phyloP scores from a whole-genome alignment of 2,329 filamentous ascomycete genomes.

The Trichoderma breve region DNA sequence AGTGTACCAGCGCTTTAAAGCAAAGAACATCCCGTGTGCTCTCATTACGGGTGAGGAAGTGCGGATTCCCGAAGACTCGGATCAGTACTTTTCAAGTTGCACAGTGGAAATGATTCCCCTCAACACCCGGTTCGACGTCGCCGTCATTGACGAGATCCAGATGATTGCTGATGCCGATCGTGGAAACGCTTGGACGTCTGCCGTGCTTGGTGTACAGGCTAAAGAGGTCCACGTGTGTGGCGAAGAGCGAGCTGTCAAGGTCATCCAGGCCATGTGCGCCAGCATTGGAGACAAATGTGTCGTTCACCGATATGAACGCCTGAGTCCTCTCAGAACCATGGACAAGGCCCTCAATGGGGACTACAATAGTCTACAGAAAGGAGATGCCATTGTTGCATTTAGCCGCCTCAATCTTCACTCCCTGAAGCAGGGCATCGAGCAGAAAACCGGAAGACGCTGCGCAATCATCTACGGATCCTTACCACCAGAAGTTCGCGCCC shows the following conservation, averaged over 20 bases:
- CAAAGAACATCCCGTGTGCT: constrained; percentile 73
- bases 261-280: constrained; percentile 75
- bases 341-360: constrained; percentile 60
- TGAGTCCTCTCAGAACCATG: constrained; percentile 74
- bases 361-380: constrained; percentile 71
- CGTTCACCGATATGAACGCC: constrained; percentile 77
- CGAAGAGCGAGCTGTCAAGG: constrained; percentile 75
- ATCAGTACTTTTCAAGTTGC: constrained; percentile 70
- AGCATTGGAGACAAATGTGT: constrained; percentile 78
- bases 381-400: constrained; percentile 87
- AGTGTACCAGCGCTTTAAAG: constrained; percentile 82
- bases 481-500: constrained; percentile 86
- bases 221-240: constrained; percentile 92
- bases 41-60: constrained; percentile 91
- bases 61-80: constrained; percentile 59
- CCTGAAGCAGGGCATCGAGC: constrained; percentile 75
- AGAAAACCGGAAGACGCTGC: constrained; percentile 71
- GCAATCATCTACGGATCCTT: constrained; percentile 91
- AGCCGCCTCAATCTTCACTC: constrained; percentile 78
- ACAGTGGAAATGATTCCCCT: constrained; percentile 83
- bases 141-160: constrained; percentile 97
- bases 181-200: constrained; percentile 93
- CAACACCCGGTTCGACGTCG: constrained; percentile 69
- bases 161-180: constrained; percentile 82
- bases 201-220: constrained; percentile 80